Evolutionary conservation across 2,329 filamentous ascomycete species (phyloP), one percentile per base, ranked within the genome.

Genomic region (Fusarium tupiense): DNA sequence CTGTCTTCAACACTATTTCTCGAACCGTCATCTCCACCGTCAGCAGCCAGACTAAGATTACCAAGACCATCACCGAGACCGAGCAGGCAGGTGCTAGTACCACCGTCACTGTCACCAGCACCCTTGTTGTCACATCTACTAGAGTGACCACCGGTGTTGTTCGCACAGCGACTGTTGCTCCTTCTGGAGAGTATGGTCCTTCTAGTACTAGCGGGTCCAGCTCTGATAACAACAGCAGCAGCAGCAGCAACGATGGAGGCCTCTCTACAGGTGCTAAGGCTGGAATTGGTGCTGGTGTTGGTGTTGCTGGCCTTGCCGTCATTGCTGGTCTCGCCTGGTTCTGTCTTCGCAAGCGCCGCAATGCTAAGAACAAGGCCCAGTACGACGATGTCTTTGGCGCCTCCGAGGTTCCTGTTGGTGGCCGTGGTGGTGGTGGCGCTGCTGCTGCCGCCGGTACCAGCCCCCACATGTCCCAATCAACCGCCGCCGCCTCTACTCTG

Each of bases 221-320:
- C 20, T 60, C 71, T 14, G 67, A 59, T 54, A 59, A 58, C 24
- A 67, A 53, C 52, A 71, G 57, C 66, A 67, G 61, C 67, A 69
- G 70, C 65, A 69, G 24, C 65, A 67, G 69, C 64, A 50, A 65
- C 38, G 61, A 60, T 43, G 71, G 75, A 16, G 82, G 84, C 9
- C 80, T 86, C 16, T 83, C 82, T 3, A 83, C 80, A 12, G 84
- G 84, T 35, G 84, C 84, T 69, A 85, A 85, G 81, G 83, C 82
- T 49, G 84, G 84, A 61, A 86, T 86, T 43, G 84, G 84, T 61
- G 81, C 81, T 29, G 84, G 82, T 58, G 81, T 79, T 24, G 84
- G 80, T 69, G 76, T 84, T 29, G 84, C 72, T 59, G 84, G 76
- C 26, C 78, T 85, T 16, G 69, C 78, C 41, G n/a, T 83, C 62